A percentile compares a stretch with the other conserved stretches of the same genome.
Evolutionary conservation across 2,329 filamentous ascomycete genomes (phyloP).

Genomic region (Cercospora sojina): DNA sequence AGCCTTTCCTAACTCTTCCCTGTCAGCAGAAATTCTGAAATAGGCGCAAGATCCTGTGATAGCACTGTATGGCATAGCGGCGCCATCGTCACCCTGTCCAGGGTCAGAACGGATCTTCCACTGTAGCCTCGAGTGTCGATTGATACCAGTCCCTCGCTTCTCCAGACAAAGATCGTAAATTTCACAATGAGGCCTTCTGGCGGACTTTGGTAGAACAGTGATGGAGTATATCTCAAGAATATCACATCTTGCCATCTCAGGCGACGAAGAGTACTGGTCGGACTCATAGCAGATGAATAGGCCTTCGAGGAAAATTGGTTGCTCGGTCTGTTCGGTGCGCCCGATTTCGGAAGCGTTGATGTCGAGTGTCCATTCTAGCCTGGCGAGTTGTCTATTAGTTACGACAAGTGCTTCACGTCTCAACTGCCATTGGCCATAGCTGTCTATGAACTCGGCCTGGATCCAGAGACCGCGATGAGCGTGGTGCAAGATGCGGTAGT

Average conservation of each 20-base stretch:
- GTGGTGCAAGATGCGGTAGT: neutral
- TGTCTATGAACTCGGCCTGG: neutral
- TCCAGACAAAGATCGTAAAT: neutral
- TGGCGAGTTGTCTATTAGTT: neutral
- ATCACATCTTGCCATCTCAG: neutral
- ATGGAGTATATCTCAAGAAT: conserved; percentile 3
- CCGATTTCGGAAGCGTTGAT: neutral
- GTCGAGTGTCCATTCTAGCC: neutral
- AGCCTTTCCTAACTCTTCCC: neutral
- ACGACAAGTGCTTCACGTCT: neutral
- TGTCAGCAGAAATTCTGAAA: neutral
- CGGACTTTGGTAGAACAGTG: neutral
- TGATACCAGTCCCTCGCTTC: neutral
- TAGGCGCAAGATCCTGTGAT: conserved; percentile 7
- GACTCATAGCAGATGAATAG: neutral
- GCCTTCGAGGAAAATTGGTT: neutral
- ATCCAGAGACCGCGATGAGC: neutral
- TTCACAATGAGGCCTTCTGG: neutral
- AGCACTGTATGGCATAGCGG: neutral
- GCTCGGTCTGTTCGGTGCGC: neutral
- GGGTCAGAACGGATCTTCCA: neutral
- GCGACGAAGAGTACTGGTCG: neutral
- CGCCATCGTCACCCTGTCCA: neutral
- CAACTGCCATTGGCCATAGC: neutral
- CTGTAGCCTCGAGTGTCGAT: neutral